Conservation (phyloP, 768 basidiomycete species). For the Glaciozyma antarctica region DNA sequence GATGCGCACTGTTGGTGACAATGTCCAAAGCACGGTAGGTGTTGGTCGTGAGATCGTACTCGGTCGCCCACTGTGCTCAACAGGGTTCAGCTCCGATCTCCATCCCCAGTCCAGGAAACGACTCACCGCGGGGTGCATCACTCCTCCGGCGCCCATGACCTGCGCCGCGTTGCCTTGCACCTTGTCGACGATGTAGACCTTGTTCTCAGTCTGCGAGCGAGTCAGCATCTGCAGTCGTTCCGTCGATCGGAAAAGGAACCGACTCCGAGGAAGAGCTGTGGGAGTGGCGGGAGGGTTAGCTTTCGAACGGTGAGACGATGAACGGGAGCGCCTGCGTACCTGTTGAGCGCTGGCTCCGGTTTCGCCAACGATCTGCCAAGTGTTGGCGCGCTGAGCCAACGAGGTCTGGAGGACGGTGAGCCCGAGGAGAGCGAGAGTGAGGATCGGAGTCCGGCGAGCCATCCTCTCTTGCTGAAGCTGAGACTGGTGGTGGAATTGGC, state of each 20-base stretch:
- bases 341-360: neutral
- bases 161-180: no score
- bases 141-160: no score
- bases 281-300: no score
- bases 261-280: neutral
- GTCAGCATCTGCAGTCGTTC: neutral
- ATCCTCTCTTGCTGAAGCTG: no score
- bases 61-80: conserved; percentile 39
- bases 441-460: no score
- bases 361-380: neutral
- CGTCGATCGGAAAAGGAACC: neutral
- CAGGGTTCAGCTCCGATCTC: no score
- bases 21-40: conserved; percentile 61
- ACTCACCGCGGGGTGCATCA: no score
- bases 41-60: conserved; percentile 53
- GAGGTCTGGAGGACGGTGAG: no score
- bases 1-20: conserved; percentile 48
- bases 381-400: neutral
- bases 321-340: neutral
- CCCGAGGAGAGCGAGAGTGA: no score
- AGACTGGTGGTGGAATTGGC: no score
- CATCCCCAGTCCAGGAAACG: no score
- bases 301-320: no score
- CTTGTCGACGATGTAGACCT: neutral
- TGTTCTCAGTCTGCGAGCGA: neutral